phyloP scores from a whole-genome alignment of 495 filamentous ascomycete genomes.

The Pyronema omphalodes region DNA sequence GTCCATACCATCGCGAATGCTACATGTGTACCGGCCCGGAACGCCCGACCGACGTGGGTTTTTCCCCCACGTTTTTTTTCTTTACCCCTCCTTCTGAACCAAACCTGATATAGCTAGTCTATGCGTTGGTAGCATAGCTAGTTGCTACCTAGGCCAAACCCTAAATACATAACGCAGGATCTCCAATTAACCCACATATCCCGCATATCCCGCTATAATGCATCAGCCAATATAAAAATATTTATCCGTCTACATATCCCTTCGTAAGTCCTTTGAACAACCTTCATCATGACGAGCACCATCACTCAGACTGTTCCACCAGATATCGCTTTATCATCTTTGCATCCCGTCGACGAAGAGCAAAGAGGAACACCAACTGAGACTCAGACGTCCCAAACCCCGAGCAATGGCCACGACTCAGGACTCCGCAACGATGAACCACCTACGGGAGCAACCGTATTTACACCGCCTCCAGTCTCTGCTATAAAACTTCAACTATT shows the following conservation, averaged over 20 bases:
- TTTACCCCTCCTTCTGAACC: too few species aligned
- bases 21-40: too few species aligned
- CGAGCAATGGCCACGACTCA: too few species aligned
- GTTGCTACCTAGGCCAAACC: too few species aligned
- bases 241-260: background rate
- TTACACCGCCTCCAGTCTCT: slow-evolving; percentile 7
- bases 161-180: too few species aligned
- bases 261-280: background rate
- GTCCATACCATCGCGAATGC: too few species aligned
- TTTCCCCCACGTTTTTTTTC: too few species aligned
- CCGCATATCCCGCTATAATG: background rate
- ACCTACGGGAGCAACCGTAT: slow-evolving; percentile 10
- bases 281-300: background rate
- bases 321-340: background rate
- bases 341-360: background rate
- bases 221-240: background rate
- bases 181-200: too few species aligned
- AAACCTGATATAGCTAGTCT: too few species aligned
- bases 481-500: slow-evolving; percentile 11
- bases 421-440: slow-evolving; percentile 4
- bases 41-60: too few species aligned
- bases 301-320: background rate
- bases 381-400: too few species aligned
- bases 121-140: too few species aligned
- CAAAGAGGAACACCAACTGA: background rate